Conservation (phyloP, 495 filamentous ascomycete species). For the Penicillium canariense region DNA sequence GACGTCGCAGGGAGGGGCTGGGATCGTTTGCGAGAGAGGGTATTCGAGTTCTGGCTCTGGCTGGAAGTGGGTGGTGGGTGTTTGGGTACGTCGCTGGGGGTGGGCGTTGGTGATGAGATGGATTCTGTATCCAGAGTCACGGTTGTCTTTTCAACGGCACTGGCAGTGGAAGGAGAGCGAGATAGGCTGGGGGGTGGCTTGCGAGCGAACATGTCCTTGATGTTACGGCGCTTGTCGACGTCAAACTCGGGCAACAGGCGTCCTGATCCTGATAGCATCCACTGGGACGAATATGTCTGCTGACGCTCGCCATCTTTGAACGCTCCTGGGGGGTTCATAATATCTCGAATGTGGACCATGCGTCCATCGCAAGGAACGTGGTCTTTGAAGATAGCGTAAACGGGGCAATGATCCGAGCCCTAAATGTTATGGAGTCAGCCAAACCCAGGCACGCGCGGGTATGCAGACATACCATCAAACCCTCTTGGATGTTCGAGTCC, state of each 20-base stretch:
- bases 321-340: conserved; percentile 77
- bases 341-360: conserved; percentile 59
- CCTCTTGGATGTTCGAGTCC: conserved; percentile 93
- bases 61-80: neutral
- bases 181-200: conserved; percentile 40
- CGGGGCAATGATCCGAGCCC: conserved; percentile 96
- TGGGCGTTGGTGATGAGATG: neutral
- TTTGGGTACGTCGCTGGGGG: neutral
- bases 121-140: neutral
- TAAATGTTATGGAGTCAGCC: conserved; percentile 27
- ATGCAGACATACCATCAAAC: conserved; percentile 61
- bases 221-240: conserved; percentile 67
- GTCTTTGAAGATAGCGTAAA: conserved; percentile 76
- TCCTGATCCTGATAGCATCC: conserved; percentile 71
- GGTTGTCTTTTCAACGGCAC: conserved; percentile 7
- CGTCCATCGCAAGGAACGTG: conserved; percentile 50
- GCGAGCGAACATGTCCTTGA: conserved; percentile 85
- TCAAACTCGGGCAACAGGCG: conserved; percentile 82
- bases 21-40: conserved; percentile 31
- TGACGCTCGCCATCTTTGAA: conserved; percentile 69
- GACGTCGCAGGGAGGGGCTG: conserved; percentile 14
- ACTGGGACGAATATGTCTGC: conserved; percentile 62
- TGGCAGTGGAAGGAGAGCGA: neutral
- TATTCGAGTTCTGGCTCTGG: conserved; percentile 8
- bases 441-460: neutral